Percentiles rank a stretch among this genome's conserved stretches.
phyloP scores from a whole-genome alignment of 169 alveolate species.

The Plasmodium gonderi region DNA sequence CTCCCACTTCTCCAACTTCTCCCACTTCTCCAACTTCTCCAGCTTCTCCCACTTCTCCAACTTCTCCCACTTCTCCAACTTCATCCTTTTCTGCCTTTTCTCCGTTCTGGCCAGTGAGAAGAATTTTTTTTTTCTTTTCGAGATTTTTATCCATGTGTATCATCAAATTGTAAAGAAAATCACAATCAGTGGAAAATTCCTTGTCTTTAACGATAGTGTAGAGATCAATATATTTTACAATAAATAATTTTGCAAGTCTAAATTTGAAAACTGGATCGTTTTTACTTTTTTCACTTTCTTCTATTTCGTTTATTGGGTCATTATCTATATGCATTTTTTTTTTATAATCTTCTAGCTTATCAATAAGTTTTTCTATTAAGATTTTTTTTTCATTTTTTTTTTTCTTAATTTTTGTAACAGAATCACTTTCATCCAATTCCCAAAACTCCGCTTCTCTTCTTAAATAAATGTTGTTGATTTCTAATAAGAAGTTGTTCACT shows the following conservation, averaged over 20 bases:
- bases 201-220: conserved; percentile 60
- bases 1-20: neutral
- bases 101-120: neutral
- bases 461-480: conserved; percentile 45
- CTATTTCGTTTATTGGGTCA: conserved; percentile 83
- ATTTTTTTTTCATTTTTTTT: conserved; percentile 15
- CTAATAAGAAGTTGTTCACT: conserved; percentile 24
- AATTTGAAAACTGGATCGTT: conserved; percentile 81
- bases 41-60: neutral
- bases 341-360: conserved; percentile 79
- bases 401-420: conserved; percentile 7
- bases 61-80: neutral
- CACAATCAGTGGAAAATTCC: conserved; percentile 40
- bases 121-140: conserved; percentile 13
- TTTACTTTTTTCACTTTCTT: conserved; percentile 79
- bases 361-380: conserved; percentile 63
- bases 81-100: neutral
- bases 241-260: conserved; percentile 79
- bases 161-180: conserved; percentile 39
- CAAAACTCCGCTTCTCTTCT: conserved; percentile 70
- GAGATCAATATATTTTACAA: conserved; percentile 73
- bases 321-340: conserved; percentile 83
- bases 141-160: conserved; percentile 45
- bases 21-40: neutral
- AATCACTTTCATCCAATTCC: conserved; percentile 30